A percentile compares a stretch with the other conserved stretches of the same genome.
phyloP scores from a whole-genome alignment of 2,329 filamentous ascomycete species.

The Cadophora gregata region DNA sequence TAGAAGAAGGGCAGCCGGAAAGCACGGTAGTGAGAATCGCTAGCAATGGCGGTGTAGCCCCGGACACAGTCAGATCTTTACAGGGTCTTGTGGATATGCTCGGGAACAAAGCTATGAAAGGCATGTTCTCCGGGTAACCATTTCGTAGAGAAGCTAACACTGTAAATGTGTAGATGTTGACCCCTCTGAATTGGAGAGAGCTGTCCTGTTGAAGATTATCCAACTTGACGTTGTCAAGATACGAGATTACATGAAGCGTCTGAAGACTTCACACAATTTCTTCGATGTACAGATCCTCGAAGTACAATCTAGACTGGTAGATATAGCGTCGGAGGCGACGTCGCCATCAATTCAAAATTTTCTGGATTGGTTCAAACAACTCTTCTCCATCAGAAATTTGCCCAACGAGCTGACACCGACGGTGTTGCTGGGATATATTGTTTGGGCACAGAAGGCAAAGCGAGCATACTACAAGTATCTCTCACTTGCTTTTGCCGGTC shows the following conservation, averaged over 20 bases:
- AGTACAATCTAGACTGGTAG: constrained; percentile 19
- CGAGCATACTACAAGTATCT: constrained; percentile 39
- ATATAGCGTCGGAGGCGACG: not conserved
- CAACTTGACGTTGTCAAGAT: constrained; percentile 35
- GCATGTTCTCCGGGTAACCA: not conserved
- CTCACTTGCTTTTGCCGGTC: constrained; percentile 26
- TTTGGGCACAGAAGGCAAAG: constrained; percentile 41
- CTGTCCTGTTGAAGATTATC: constrained; percentile 33
- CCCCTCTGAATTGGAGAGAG: constrained; percentile 14
- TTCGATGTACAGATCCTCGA: constrained; percentile 39
- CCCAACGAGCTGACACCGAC: not conserved
- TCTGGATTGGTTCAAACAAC: constrained; percentile 26
- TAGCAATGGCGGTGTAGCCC: not conserved
- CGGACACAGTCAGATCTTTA: not conserved
- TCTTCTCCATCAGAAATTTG: constrained; percentile 17
- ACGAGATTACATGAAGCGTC: constrained; percentile 33
- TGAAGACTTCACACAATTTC: constrained; percentile 25
- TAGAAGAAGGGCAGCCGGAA: constrained; percentile 39
- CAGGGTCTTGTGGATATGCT: not conserved
- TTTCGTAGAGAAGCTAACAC: constrained; percentile 14
- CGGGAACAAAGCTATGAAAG: not conserved
- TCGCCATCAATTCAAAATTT: constrained; percentile 14
- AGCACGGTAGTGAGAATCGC: constrained; percentile 24
- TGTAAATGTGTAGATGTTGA: constrained; percentile 11
- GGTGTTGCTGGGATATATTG: constrained; percentile 25